Evolutionary conservation across 192 early-diverging fungal species (phyloP), one percentile per base, ranked within the genome.

Genomic region (Coemansia umbellata): DNA sequence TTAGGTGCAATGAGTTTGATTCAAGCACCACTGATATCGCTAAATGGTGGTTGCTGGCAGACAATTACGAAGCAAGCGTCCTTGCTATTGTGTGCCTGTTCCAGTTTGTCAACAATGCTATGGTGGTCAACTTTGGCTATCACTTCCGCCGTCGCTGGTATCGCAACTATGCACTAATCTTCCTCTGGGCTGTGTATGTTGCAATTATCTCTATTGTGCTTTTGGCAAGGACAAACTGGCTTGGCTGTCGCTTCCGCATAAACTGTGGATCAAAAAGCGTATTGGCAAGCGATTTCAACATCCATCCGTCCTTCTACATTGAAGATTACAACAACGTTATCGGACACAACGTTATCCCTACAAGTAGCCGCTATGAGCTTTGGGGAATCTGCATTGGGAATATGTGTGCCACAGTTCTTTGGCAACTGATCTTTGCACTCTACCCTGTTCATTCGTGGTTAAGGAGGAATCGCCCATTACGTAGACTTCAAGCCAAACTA

Each of bases 21-120:
- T 74, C 79, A 3, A 47, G 59, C 5, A 55, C 76, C 33, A 77
- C 70, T 36, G 84, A 90, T 49, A 56, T 85, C 13, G 50, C 80
- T 19, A 81, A 82, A 22, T 90, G 88, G 88, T 90, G 85, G 85
- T 63, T 87, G 47, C 64, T 90, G 11, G 84, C 74, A 3, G 88
- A 90, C 58, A 90, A 87, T 58, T 90, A 78, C 64, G 86, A 90
- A 77, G 80, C 80, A 17, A 67, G 57, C 33, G 58, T 78, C 5
- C 55, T 83, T 15, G 67, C 80, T n/a, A 43, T 86, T 17, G 50
- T 90, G 13, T 69, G 64, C 31, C 60, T 82, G 40, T 86, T 80
- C 79, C 84, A 88, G 55, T 88, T 88, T 61, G 66, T 87, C 47
- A 81, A 85, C 61, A 78, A 82, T 28, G 84, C 81, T 19, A 76